A percentile compares a stretch with the other conserved stretches of the same genome.
These are phyloP conservation scores for barley (Hordeum vulgare) DNA, from an alignment of 176 grass and related monocot genomes.

Conservation along the genomic window DNA sequence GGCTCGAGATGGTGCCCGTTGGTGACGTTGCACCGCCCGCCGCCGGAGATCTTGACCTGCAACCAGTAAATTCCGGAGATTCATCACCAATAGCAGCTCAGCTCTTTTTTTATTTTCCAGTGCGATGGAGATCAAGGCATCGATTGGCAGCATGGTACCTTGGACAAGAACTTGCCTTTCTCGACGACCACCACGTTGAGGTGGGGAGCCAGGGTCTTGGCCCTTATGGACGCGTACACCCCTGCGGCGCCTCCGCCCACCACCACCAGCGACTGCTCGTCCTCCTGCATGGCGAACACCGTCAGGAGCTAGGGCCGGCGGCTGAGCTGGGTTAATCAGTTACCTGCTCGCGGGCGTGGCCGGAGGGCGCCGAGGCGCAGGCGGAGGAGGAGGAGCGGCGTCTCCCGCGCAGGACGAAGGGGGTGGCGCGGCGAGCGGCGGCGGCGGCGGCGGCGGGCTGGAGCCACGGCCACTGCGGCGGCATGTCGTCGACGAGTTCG, in stretches of 20 bases:
- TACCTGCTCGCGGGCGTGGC: conserved; percentile 22
- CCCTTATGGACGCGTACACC: conserved; percentile 84
- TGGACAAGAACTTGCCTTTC: conserved; percentile 84
- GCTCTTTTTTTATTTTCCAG: no score
- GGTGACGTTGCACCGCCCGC: conserved; percentile 90
- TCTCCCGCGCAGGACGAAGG: background rate
- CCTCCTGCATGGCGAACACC: background rate
- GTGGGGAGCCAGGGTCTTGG: conserved; percentile 54
- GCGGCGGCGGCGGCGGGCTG: conserved; percentile 21
- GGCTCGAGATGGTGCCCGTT: conserved; percentile 77
- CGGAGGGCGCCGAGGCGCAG: background rate
- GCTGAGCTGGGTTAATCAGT: background rate
- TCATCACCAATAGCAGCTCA: background rate
- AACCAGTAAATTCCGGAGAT: background rate
- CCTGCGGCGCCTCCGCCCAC: conserved; percentile 88
- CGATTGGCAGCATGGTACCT: conserved; percentile 23
- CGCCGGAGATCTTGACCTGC: conserved; percentile 88
- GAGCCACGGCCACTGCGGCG: conserved; percentile 35
- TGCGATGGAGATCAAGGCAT: background rate
- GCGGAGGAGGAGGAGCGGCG: conserved; percentile 14
- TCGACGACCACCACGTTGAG: conserved; percentile 74
- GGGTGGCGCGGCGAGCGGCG: conserved; percentile 24
- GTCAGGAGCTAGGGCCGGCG: background rate
- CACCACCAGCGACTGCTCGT: conserved; percentile 48
- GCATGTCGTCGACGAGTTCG: conserved; percentile 48